Percentiles rank a stretch among this genome's conserved stretches.
Conservation (phyloP, 192 early-diverging fungal genomes). For the Mortierella alpina region DNA sequence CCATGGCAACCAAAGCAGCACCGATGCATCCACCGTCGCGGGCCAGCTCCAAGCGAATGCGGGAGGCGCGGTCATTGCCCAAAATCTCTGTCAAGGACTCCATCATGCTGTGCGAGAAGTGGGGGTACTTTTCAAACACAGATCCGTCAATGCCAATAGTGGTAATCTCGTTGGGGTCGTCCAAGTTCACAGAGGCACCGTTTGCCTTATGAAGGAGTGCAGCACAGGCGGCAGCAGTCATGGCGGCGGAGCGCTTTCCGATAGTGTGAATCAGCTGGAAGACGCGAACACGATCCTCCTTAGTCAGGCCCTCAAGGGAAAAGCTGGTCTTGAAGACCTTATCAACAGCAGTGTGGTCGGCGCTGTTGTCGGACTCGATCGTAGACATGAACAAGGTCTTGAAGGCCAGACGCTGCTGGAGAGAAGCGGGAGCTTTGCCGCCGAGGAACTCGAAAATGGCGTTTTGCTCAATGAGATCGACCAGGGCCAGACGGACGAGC, state of each 20-base stretch:
- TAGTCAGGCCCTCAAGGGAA: conserved; percentile 63
- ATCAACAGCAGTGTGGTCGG: conserved; percentile 68
- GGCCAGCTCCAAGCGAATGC: conserved; percentile 75
- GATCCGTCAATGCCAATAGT: conserved; percentile 93
- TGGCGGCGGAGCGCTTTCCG: conserved; percentile 79
- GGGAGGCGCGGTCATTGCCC: conserved; percentile 77
- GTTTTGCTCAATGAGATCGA: conserved; percentile 86
- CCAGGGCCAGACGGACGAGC: conserved; percentile 79
- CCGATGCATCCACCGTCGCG: conserved; percentile 86
- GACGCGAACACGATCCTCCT: conserved; percentile 76
- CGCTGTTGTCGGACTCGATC: conserved; percentile 71
- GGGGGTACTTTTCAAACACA: conserved; percentile 91
- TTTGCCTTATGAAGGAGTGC: conserved; percentile 64
- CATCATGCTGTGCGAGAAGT: conserved; percentile 82
- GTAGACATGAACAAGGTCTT: conserved; percentile 79
- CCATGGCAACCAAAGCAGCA: conserved; percentile 81
- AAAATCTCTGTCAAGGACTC: conserved; percentile 79
- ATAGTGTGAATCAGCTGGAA: conserved; percentile 69
- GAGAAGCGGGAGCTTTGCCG: conserved; percentile 62
- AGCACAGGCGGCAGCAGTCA: conserved; percentile 84
- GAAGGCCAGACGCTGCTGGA: conserved; percentile 81
- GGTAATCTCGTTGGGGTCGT: conserved; percentile 53
- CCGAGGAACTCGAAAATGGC: conserved; percentile 81
- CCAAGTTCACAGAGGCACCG: conserved; percentile 62
- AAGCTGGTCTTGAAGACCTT: conserved; percentile 73